Conservation (phyloP, 768 basidiomycete genomes). For the Phaffia tasmanica region DNA sequence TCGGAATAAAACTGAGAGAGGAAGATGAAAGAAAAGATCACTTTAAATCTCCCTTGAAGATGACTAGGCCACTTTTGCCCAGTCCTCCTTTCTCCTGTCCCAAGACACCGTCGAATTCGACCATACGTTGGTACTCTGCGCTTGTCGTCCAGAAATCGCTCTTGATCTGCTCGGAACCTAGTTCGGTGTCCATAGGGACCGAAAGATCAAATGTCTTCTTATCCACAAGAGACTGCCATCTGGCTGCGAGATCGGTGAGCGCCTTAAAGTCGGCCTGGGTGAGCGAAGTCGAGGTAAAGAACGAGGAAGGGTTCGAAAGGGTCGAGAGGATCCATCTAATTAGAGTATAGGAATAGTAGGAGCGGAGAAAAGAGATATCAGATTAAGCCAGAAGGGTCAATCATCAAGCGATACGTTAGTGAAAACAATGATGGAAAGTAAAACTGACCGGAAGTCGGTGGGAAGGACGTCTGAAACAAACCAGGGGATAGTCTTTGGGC, state of each 20-base stretch:
- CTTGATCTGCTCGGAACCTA: constrained; percentile 44
- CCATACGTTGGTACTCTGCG: constrained; percentile 36
- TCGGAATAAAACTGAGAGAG: background rate
- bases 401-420: background rate
- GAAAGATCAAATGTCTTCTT: constrained; percentile 61
- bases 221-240: constrained; percentile 65
- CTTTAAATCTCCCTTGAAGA: constrained; percentile 94
- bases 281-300: constrained; percentile 44
- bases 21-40: constrained; percentile 40
- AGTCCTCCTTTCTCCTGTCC: constrained; percentile 48
- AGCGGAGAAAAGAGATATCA: background rate
- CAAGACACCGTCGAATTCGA: constrained; percentile 47
- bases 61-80: constrained; percentile 52
- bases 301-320: constrained; percentile 42
- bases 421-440: background rate
- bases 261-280: constrained; percentile 32
- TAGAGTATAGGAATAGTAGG: background rate
- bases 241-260: constrained; percentile 50
- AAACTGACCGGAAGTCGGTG: constrained; percentile 52
- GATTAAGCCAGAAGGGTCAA: background rate
- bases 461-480: constrained; percentile 94
- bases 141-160: constrained; percentile 38
- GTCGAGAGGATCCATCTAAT: constrained; percentile 42
- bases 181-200: constrained; percentile 49
- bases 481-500: constrained; percentile 92